Base-by-base conservation (phyloP, 371 early-diverging fungal genomes). In the Catenaria anguillulae region DNA sequence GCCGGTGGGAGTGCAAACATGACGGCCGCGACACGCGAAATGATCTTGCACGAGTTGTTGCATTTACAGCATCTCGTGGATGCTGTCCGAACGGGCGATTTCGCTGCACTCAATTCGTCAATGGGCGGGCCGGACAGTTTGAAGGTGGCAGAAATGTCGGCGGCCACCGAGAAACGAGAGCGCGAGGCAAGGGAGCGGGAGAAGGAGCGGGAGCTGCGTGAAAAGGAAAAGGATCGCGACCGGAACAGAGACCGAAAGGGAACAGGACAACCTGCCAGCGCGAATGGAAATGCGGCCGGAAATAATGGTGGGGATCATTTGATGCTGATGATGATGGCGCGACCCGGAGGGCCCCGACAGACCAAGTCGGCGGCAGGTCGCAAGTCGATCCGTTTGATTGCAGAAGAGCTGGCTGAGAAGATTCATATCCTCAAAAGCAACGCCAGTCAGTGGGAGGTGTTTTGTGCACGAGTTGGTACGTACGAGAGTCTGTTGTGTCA, bases 371-470 rank as follows among this genome's bases (percentile, higher is more conserved):
- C 26, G 24, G 24, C 33, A 15, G 58, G 58, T 4, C 58, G 58
- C 24, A 58, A 58, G 31, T 42, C 58, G 29, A 58, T 58, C 34
- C 58, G 58, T 2, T 2, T 10, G 17, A 58, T 58, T 10, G 58
- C 58, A 1, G 58, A n/a, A 17, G 58, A 58, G 31, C 6, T 58
- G 19, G 40, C 19, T 17, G 58, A 58, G 21, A 58, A 42, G 36
- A 36, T 58, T 8, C 26, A 33, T 2, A 8, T 42, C 0, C 31
- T 58, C 24, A 33, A 29, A 21, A 58, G 17, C 43, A 58, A 58
- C 31, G 26, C 58, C 24, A 58, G 42, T 24, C 58, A 58, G 58
- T 58, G 58, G 58, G 58, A 58, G 40, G 21, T 58, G 17, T 58
- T 58, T 42, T 40, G 42, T 21, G 36, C 58, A 8, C 58, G 42